Evolutionary conservation across 1,284 basidiomycete species (phyloP).

Genomic region (Phylloporus sp.): DNA sequence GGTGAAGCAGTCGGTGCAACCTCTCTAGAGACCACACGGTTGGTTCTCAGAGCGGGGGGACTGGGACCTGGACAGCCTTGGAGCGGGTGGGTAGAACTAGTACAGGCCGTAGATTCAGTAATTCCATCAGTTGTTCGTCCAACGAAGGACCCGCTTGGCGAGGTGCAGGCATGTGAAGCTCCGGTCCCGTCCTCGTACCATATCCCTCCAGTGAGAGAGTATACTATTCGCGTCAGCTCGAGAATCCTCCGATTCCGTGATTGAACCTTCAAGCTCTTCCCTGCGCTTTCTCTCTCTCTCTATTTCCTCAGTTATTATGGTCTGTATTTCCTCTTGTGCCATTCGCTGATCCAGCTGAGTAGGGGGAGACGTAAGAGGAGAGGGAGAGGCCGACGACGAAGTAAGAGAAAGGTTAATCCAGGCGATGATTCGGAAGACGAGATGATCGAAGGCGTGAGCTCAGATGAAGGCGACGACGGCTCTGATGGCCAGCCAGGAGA

Average conservation of each 20-base stretch:
- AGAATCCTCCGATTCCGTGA: constrained; percentile 36
- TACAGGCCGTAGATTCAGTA: constrained; percentile 54
- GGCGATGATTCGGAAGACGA: constrained; percentile 43
- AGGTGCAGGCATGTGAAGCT: constrained; percentile 52
- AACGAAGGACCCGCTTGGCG: constrained; percentile 56
- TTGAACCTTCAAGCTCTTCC: constrained; percentile 26
- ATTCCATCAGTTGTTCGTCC: constrained; percentile 66
- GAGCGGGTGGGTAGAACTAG: constrained; percentile 58
- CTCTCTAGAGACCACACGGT: constrained; percentile 31
- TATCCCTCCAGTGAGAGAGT: constrained; percentile 30
- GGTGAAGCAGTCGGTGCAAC: constrained; percentile 22
- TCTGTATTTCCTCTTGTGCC: constrained; percentile 26
- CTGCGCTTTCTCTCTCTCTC: constrained; percentile 11
- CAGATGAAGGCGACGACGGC: constrained; percentile 44
- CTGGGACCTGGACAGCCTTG: constrained; percentile 46
- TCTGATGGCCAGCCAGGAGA: constrained; percentile 42
- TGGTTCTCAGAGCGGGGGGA: constrained; percentile 31
- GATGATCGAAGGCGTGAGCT: constrained; percentile 40
- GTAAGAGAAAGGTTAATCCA: constrained; percentile 42
- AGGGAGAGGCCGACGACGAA: constrained; percentile 43
- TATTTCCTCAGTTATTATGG: constrained; percentile 19
- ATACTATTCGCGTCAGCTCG: constrained; percentile 39
- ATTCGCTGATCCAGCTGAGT: constrained; percentile 14
- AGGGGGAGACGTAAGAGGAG: constrained; percentile 42
- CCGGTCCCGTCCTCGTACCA: constrained; percentile 28